Conservation (phyloP, 164 flowering plant genomes). For the Annona squamosa region DNA sequence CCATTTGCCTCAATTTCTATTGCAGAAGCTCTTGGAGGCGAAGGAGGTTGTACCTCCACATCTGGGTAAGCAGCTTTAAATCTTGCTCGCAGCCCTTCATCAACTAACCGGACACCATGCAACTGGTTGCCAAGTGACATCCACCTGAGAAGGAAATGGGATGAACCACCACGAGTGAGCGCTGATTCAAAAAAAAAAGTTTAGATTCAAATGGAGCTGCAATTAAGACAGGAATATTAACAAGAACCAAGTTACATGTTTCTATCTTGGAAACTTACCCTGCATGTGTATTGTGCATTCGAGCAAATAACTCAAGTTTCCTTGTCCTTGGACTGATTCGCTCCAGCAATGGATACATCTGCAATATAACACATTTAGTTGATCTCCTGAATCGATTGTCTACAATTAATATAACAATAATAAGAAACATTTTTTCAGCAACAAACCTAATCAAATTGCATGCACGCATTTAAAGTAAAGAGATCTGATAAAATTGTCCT, state of each 20-base stretch:
- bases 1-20: conserved; percentile 63
- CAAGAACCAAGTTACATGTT: not conserved
- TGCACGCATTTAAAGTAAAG: too few relatives aligned
- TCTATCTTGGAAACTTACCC: conserved; percentile 45
- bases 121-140: conserved; percentile 94
- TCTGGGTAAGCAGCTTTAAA: conserved; percentile 98
- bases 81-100: conserved; percentile 90
- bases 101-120: conserved; percentile 71
- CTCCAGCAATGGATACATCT: conserved; percentile 99
- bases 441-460: too few relatives aligned
- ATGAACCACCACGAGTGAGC: not conserved
- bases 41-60: conserved; percentile 81
- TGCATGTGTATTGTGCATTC: conserved; percentile 96
- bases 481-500: too few relatives aligned
- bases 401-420: too few relatives aligned
- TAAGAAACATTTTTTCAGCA: too few relatives aligned
- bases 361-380: conserved; percentile 11
- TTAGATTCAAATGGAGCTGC: not conserved
- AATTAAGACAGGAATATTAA: not conserved
- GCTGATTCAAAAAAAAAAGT: not conserved
- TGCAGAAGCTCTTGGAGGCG: conserved; percentile 75
- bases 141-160: conserved; percentile 48
- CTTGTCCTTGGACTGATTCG: conserved; percentile 96
- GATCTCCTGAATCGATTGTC: too few relatives aligned
- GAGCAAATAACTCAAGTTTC: conserved; percentile 94